A percentile compares a stretch with the other conserved stretches of the same genome.
Conservation (phyloP, 345 rosid genomes). For the Citrus maxima region DNA sequence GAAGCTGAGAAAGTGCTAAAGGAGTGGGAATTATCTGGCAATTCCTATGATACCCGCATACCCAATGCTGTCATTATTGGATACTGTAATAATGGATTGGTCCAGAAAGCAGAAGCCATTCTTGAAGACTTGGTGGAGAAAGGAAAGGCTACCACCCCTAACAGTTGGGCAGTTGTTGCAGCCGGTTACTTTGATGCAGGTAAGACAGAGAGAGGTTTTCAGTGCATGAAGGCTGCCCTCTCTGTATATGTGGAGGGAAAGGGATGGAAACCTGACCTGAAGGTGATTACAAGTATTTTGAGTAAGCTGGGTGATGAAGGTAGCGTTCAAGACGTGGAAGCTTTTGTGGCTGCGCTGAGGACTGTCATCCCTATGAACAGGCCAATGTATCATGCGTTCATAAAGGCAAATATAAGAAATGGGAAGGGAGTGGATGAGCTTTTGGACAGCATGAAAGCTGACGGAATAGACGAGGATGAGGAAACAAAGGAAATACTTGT, state of each 20-base stretch:
- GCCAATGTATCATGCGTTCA: constrained; percentile 56
- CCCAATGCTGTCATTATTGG: constrained; percentile 47
- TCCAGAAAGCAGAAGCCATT: constrained; percentile 56
- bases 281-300: constrained; percentile 45
- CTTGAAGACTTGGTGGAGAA: constrained; percentile 46
- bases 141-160: constrained; percentile 48
- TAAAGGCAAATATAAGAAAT: constrained; percentile 46
- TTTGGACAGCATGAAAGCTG: constrained; percentile 55
- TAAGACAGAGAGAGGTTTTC: constrained; percentile 41
- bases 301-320: constrained; percentile 65
- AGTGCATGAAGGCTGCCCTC: constrained; percentile 55
- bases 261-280: constrained; percentile 56
- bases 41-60: constrained; percentile 54
- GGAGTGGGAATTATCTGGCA: constrained; percentile 73
- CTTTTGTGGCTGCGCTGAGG: constrained; percentile 45
- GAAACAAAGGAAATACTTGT: constrained; percentile 39
- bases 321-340: constrained; percentile 42
- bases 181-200: constrained; percentile 44
- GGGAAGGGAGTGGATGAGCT: constrained; percentile 38
- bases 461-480: constrained; percentile 47
- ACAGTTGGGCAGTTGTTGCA: constrained; percentile 70
- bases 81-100: constrained; percentile 36
- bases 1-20: constrained; percentile 63
- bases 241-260: constrained; percentile 28
- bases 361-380: constrained; percentile 32